These are phyloP conservation scores for Suillus alpinus DNA, from an alignment of 768 basidiomycete species.

Conservation along the genomic window DNA sequence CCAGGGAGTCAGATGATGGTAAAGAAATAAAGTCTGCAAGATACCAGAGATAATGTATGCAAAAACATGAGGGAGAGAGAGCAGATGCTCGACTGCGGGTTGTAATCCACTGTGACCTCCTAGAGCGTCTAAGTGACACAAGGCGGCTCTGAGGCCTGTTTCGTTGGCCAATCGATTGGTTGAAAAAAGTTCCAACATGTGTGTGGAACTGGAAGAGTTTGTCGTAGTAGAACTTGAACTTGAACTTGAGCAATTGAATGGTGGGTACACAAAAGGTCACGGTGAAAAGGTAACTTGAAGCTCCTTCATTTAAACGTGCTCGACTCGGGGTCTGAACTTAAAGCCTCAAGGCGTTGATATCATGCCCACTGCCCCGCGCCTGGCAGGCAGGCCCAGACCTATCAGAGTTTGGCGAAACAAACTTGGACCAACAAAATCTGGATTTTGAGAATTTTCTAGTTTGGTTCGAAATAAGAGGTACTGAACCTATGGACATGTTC, in stretches of 20 bases:
- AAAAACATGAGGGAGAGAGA: conserved; percentile 23
- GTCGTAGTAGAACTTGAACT: not conserved
- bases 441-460: too few relatives aligned
- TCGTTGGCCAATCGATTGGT: conserved; percentile 10
- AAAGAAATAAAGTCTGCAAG: not conserved
- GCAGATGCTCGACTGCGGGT: conserved; percentile 25
- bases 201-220: not conserved
- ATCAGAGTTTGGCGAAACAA: too few relatives aligned
- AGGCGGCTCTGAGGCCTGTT: conserved; percentile 16
- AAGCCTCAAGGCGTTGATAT: too few relatives aligned
- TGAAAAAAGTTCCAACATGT: not conserved
- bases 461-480: too few relatives aligned
- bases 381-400: too few relatives aligned
- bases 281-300: too few relatives aligned
- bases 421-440: not conserved
- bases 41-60: conserved; percentile 28
- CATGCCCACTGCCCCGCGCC: too few relatives aligned
- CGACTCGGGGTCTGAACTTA: too few relatives aligned
- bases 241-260: not conserved
- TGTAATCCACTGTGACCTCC: conserved; percentile 14
- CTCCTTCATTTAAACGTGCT: too few relatives aligned
- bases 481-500: too few relatives aligned
- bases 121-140: conserved; percentile 13
- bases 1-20: not conserved
- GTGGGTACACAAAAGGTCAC: not conserved